These are phyloP conservation scores for Aspergillus asperescens DNA, from an alignment of 495 filamentous ascomycete genomes.

Conservation along the genomic window DNA sequence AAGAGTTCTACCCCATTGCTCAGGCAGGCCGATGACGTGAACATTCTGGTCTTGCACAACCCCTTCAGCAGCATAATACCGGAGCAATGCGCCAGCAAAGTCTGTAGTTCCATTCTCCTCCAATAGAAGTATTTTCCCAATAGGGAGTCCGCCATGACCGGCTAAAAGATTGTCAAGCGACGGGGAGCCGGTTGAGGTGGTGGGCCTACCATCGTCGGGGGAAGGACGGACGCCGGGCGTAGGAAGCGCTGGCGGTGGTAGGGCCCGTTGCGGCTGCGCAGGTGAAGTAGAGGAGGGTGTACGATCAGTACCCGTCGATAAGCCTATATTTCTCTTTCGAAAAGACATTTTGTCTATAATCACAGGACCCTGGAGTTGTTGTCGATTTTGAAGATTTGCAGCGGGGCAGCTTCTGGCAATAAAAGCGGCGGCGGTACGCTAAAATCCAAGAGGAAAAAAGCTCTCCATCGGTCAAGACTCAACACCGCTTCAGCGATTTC, in stretches of 20 bases:
- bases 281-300: conserved; percentile 24
- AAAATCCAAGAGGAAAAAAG: conserved; percentile 50
- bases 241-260: conserved; percentile 35
- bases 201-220: conserved; percentile 78
- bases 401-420: conserved; percentile 23
- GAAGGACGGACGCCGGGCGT: conserved; percentile 76
- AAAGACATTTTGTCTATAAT: conserved; percentile 63
- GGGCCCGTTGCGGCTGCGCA: conserved; percentile 26
- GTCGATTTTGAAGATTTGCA: conserved; percentile 17
- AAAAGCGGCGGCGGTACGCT: conserved; percentile 26
- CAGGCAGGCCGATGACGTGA: conserved; percentile 73
- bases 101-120: conserved; percentile 94
- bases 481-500: neutral
- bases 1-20: conserved; percentile 75
- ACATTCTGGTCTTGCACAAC: conserved; percentile 86
- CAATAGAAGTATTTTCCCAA: conserved; percentile 76
- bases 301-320: conserved; percentile 45
- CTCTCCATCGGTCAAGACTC: neutral
- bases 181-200: conserved; percentile 83
- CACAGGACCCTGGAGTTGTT: neutral
- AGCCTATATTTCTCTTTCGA: conserved; percentile 75
- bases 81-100: conserved; percentile 76
- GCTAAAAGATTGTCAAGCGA: conserved; percentile 82
- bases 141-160: conserved; percentile 79
- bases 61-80: conserved; percentile 91